phyloP scores from a whole-genome alignment of 768 basidiomycete species.

The Phylloporus sp. region DNA sequence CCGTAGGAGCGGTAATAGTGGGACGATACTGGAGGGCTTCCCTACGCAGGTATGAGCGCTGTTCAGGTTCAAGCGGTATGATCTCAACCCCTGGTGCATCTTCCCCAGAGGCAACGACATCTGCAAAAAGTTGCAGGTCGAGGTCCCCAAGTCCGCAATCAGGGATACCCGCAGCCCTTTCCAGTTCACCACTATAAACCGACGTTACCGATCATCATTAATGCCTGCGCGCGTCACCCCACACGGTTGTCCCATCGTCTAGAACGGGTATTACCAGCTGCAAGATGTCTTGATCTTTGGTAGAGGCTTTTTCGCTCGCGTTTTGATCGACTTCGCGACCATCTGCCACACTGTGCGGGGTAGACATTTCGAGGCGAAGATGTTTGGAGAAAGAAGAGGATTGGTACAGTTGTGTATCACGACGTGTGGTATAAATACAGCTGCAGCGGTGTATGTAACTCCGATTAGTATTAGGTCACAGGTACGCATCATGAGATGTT shows the following conservation, averaged over 20 bases:
- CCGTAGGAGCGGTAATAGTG: constrained; percentile 38
- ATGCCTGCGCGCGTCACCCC: constrained; percentile 29
- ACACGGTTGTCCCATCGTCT: constrained; percentile 29
- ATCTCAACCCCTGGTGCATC: constrained; percentile 78
- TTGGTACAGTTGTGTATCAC: not conserved
- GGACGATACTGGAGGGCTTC: constrained; percentile 75
- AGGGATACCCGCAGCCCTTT: constrained; percentile 90
- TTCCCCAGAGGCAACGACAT: constrained; percentile 9
- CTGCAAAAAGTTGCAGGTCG: constrained; percentile 8
- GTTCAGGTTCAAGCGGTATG: constrained; percentile 97
- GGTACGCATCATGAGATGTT: constrained; percentile 28
- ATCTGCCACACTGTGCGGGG: constrained; percentile 10
- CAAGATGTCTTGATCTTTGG: constrained; percentile 44
- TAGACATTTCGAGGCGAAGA: constrained; percentile 19
- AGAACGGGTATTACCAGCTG: constrained; percentile 51
- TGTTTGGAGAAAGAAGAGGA: not conserved
- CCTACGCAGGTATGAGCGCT: constrained; percentile 98
- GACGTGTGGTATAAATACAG: constrained; percentile 31
- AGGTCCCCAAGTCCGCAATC: constrained; percentile 30
- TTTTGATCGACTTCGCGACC: constrained; percentile 11
- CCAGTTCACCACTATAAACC: constrained; percentile 61
- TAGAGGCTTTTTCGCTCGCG: constrained; percentile 24
- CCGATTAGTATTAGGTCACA: constrained; percentile 14
- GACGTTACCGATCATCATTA: constrained; percentile 68
- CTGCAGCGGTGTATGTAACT: constrained; percentile 29